A percentile compares a stretch with the other conserved stretches of the same genome.
Evolutionary conservation across 1,284 basidiomycete species (phyloP).

Genomic region (Agaricales sp.): DNA sequence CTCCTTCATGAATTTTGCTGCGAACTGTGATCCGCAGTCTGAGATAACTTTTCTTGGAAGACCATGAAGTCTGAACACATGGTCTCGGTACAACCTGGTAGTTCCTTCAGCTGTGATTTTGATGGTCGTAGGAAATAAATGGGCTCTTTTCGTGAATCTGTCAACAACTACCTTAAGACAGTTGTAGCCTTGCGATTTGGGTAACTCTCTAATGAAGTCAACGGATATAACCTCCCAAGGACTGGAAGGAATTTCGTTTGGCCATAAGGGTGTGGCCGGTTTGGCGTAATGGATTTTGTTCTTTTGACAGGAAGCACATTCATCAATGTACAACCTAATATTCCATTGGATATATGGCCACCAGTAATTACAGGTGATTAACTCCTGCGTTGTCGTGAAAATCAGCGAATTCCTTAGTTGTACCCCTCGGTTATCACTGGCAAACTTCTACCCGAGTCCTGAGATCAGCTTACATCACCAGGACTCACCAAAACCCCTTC

Average conservation of each 20-base stretch:
- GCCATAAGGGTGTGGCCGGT: conserved; percentile 16
- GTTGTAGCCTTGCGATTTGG: conserved; percentile 20
- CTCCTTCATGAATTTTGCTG: conserved; percentile 26
- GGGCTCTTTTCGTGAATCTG: conserved; percentile 21
- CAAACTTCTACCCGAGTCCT: no score
- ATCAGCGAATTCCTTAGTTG: no score
- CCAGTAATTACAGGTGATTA: background rate
- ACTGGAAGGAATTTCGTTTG: no score
- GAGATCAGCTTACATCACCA: no score
- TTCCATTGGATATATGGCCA: conserved; percentile 11
- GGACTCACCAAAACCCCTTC: no score
- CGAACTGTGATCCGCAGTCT: conserved; percentile 30
- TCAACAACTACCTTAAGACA: conserved; percentile 25
- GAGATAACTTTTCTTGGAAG: conserved; percentile 26
- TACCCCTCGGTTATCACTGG: no score
- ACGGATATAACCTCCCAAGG: conserved; percentile 25
- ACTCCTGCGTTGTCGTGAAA: no score
- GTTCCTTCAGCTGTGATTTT: conserved; percentile 22
- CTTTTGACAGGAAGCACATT: conserved; percentile 16
- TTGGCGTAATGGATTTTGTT: conserved; percentile 13
- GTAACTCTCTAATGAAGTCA: conserved; percentile 30
- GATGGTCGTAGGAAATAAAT: conserved; percentile 18
- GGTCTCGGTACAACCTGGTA: conserved; percentile 23
- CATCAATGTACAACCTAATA: conserved; percentile 19
- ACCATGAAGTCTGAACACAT: conserved; percentile 26